Evolutionary conservation across 768 basidiomycete genomes (phyloP).

Genomic region (Tremella fuciformis): DNA sequence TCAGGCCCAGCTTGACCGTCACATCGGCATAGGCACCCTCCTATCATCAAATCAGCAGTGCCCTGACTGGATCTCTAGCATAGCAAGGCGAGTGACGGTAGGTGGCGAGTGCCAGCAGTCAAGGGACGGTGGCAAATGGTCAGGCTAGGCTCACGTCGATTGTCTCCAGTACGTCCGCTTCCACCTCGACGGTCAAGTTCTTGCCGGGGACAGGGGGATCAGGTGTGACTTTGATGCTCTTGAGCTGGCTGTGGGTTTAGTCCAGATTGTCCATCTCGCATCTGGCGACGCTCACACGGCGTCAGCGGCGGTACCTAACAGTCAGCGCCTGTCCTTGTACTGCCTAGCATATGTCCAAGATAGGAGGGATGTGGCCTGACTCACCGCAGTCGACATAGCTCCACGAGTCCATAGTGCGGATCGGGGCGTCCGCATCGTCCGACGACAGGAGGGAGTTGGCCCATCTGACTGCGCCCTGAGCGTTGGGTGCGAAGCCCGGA

Average conservation of each 20-base stretch:
- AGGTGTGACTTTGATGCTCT: constrained; percentile 71
- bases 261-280: constrained; percentile 13
- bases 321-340: not conserved
- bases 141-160: constrained; percentile 62
- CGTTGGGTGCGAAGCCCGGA: constrained; percentile 6
- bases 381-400: constrained; percentile 70
- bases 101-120: not conserved
- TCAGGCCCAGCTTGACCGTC: constrained; percentile 83
- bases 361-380: constrained; percentile 37
- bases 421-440: constrained; percentile 38
- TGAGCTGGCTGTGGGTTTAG: constrained; percentile 55
- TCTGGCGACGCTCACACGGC: constrained; percentile 30
- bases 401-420: constrained; percentile 60
- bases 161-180: constrained; percentile 59
- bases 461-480: constrained; percentile 29
- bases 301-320: constrained; percentile 37
- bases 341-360: constrained; percentile 7
- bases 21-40: constrained; percentile 90
- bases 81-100: not conserved
- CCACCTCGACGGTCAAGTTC: constrained; percentile 79
- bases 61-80: too few relatives aligned
- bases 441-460: constrained; percentile 30
- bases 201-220: constrained; percentile 87
- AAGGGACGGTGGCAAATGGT: not conserved
- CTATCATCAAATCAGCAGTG: constrained; percentile 55